Base-by-base conservation (phyloP, 1,284 basidiomycete genomes). In the Cystobasidium slooffiae region DNA sequence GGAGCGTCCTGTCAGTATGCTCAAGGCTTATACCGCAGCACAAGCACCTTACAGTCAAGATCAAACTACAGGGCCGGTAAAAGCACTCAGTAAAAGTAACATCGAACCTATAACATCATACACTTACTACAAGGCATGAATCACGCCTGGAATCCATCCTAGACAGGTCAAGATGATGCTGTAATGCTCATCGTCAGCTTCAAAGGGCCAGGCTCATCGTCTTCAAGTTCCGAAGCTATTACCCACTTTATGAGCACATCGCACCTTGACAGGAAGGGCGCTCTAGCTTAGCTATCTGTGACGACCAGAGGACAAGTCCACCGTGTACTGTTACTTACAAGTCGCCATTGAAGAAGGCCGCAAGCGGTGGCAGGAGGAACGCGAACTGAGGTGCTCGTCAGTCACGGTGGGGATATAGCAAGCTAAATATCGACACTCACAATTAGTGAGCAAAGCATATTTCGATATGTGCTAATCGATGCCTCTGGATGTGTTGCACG, bases 41-140 rank as follows among this genome's bases (percentile, higher is more conserved):
- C 24, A 10, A 22, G 10, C 7, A 10, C 20, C 58, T 41, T 43
- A 61, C 58, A 10, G 10, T 41, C 14, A 31, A 63, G 18, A 44
- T 44, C 46, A 64, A 64, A 22, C 62, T 64, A 46, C 58, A 39
- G 10, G 31, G 59, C 10, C 6, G 44, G 20, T 22, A n/a, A n/a
- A n/a, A n/a, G 22, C 44, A 44, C 20, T 24, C 31, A 64, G 47
- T 12, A 64, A 37, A 24, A 12, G 22, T n/a, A 18, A 39, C 14
- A 52, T 47, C 6, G 47, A 16, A 46, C 58, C 9, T 9, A 8
- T 7, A 61, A 37, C 53, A 31, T 20, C 46, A 9, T 9, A 8
- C 9, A 43, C 63, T 52, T 24, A 66, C 63, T 46, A 66, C 46
- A 66, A n/a, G 6, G 63, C 63, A 53, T 66, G 47, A 41, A 52